A percentile compares a stretch with the other conserved stretches of the same genome.
Evolutionary conservation across 805 yeast species (phyloP).

Genomic region (Candida quercuum): DNA sequence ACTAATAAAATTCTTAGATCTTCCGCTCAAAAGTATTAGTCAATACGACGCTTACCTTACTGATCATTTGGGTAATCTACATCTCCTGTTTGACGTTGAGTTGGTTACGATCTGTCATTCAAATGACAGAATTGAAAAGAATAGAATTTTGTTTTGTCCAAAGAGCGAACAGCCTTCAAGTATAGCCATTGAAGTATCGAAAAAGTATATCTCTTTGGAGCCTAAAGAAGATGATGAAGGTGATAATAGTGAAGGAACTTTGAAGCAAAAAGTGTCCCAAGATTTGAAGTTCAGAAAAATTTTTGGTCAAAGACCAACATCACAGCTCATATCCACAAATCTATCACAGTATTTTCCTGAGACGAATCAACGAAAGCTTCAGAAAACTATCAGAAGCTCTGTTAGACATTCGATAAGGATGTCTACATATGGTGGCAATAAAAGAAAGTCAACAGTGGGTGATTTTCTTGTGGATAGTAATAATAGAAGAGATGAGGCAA

Average conservation of each 20-base stretch:
- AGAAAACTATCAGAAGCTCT: conserved; percentile 78
- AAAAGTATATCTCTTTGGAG: conserved; percentile 27
- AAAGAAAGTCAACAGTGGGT: conserved; percentile 49
- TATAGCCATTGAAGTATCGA: conserved; percentile 52
- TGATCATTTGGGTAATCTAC: conserved; percentile 35
- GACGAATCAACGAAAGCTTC: conserved; percentile 63
- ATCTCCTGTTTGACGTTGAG: conserved; percentile 67
- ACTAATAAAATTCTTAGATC: conserved; percentile 53
- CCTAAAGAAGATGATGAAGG: conserved; percentile 9
- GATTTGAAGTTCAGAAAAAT: conserved; percentile 32
- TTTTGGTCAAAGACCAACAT: conserved; percentile 90
- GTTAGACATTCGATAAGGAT: conserved; percentile 71
- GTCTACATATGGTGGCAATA: conserved; percentile 27
- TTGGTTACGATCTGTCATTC: conserved; percentile 80
- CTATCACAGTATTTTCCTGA: conserved; percentile 89
- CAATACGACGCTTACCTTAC: conserved; percentile 59
- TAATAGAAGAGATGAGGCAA: conserved; percentile 47
- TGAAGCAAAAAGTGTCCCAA: conserved; percentile 3
- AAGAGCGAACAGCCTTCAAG: conserved; percentile 58
- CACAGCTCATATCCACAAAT: conserved; percentile 85
- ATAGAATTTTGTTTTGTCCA: conserved; percentile 63
- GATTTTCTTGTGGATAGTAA: conserved; percentile 54
- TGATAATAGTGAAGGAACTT: conserved; percentile 6
- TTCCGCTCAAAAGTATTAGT: conserved; percentile 35
- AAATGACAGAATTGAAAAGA: conserved; percentile 61